phyloP scores from a whole-genome alignment of 2,329 filamentous ascomycete species.

The Penicillium fuscoglaucum region DNA sequence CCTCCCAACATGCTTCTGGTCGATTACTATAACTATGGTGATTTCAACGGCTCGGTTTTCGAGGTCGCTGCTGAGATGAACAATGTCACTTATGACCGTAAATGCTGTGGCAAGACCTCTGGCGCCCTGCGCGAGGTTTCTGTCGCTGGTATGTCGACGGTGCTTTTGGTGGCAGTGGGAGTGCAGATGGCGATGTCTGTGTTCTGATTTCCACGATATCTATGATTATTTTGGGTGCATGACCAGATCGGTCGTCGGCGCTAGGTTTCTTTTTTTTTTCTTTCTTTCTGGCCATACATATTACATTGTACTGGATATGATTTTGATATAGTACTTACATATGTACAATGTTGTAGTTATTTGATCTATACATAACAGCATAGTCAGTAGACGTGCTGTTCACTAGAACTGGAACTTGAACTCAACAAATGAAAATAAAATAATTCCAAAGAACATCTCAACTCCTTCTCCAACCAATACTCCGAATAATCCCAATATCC shows the following conservation, averaged over 20 bases:
- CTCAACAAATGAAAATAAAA: background rate
- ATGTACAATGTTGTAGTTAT: background rate
- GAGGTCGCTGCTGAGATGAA: slow-evolving; percentile 70
- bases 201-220: slow-evolving; percentile 26
- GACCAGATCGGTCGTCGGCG: slow-evolving; percentile 10
- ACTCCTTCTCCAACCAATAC: background rate
- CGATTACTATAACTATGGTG: slow-evolving; percentile 78
- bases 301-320: background rate
- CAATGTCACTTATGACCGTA: slow-evolving; percentile 65
- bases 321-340: background rate
- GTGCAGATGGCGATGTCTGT: slow-evolving; percentile 25
- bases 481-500: background rate
- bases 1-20: slow-evolving; percentile 78
- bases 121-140: slow-evolving; percentile 26
- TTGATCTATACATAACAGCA: background rate
- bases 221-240: slow-evolving; percentile 16
- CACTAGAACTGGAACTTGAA: background rate
- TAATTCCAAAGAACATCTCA: background rate
- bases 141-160: slow-evolving; percentile 19
- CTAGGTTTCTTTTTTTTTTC: background rate
- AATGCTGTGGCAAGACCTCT: slow-evolving; percentile 41
- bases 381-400: background rate
- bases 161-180: slow-evolving; percentile 25
- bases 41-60: slow-evolving; percentile 71
- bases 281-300: slow-evolving; percentile 1